phyloP scores from a whole-genome alignment of 2,329 filamentous ascomycete genomes.

The Dryadomyces sulphureus region DNA sequence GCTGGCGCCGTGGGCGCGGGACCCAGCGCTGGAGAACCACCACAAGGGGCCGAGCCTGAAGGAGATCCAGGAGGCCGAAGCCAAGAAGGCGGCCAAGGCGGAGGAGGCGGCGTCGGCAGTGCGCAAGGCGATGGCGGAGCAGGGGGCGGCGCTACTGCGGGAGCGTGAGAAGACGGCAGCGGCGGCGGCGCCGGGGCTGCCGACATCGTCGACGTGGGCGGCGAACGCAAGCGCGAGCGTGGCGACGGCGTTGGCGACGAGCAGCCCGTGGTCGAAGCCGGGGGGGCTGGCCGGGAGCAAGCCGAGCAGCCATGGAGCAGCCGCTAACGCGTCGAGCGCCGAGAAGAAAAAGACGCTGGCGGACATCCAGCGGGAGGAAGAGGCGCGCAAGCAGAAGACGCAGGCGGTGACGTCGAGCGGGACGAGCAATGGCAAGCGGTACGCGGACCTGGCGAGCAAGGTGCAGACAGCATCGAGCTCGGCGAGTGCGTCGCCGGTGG shows the following conservation, averaged over 20 bases:
- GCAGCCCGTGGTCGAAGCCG: slow-evolving; percentile 55
- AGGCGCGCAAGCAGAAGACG: slow-evolving; percentile 69
- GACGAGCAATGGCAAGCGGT: slow-evolving; percentile 56
- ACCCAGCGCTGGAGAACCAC: slow-evolving; percentile 51
- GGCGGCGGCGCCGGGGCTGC: slow-evolving; percentile 61
- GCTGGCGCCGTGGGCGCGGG: slow-evolving; percentile 89
- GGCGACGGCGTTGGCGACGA: slow-evolving; percentile 44
- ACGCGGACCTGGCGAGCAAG: slow-evolving; percentile 88
- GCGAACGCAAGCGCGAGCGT: slow-evolving; percentile 68
- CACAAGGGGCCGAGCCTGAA: slow-evolving; percentile 86
- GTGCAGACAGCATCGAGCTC: slow-evolving; percentile 21
- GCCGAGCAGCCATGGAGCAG: slow-evolving; percentile 14
- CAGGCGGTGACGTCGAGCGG: slow-evolving; percentile 25
- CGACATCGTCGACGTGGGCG: slow-evolving; percentile 80
- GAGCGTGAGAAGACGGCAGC: slow-evolving; percentile 43
- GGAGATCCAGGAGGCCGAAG: slow-evolving; percentile 93
- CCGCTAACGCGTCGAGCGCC: slow-evolving; percentile 12
- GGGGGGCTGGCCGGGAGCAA: slow-evolving; percentile 26
- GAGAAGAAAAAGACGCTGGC: slow-evolving; percentile 73
- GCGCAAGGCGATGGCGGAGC: slow-evolving; percentile 65
- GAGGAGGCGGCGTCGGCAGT: slow-evolving; percentile 69
- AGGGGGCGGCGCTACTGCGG: slow-evolving; percentile 49
- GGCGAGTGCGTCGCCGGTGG: slow-evolving; percentile 15
- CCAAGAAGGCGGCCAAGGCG: slow-evolving; percentile 77
- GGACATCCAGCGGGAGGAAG: slow-evolving; percentile 94